Conservation (phyloP, 331 rosid genomes). For the Quercus phellos region DNA sequence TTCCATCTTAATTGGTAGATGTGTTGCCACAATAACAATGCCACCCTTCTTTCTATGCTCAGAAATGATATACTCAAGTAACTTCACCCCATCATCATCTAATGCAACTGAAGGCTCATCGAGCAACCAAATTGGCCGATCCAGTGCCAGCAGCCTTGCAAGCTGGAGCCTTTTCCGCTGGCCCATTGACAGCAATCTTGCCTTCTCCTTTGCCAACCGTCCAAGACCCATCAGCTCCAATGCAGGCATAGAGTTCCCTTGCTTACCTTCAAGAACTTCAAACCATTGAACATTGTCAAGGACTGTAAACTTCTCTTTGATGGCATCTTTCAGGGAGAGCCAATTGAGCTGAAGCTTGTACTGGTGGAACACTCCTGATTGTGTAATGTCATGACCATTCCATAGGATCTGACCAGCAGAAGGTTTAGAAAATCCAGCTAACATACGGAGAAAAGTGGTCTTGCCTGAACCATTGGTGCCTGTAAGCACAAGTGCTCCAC, state of each 20-base stretch:
- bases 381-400: slow-evolving; percentile 69
- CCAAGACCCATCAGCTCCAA: slow-evolving; percentile 81
- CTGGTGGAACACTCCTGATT: slow-evolving; percentile 67
- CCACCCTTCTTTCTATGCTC: slow-evolving; percentile 82
- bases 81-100: slow-evolving; percentile 73
- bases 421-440: slow-evolving; percentile 81
- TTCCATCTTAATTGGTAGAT: slow-evolving; percentile 60
- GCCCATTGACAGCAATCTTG: slow-evolving; percentile 83
- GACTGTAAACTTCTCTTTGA: slow-evolving; percentile 44
- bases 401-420: slow-evolving; percentile 78
- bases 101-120: slow-evolving; percentile 90
- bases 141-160: slow-evolving; percentile 75
- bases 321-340: slow-evolving; percentile 72
- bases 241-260: slow-evolving; percentile 64
- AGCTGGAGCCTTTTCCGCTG: slow-evolving; percentile 78
- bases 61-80: slow-evolving; percentile 67
- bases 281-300: slow-evolving; percentile 65
- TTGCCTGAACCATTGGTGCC: slow-evolving; percentile 85
- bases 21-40: slow-evolving; percentile 65
- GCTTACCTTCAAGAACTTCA: slow-evolving; percentile 70
- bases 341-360: slow-evolving; percentile 82
- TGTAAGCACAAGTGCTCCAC: slow-evolving; percentile 65
- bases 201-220: slow-evolving; percentile 61
- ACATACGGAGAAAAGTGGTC: slow-evolving; percentile 71
- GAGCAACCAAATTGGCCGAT: slow-evolving; percentile 82